These are phyloP conservation scores for Lepiota venenata DNA, from an alignment of 768 basidiomycete genomes.

Conservation along the genomic window DNA sequence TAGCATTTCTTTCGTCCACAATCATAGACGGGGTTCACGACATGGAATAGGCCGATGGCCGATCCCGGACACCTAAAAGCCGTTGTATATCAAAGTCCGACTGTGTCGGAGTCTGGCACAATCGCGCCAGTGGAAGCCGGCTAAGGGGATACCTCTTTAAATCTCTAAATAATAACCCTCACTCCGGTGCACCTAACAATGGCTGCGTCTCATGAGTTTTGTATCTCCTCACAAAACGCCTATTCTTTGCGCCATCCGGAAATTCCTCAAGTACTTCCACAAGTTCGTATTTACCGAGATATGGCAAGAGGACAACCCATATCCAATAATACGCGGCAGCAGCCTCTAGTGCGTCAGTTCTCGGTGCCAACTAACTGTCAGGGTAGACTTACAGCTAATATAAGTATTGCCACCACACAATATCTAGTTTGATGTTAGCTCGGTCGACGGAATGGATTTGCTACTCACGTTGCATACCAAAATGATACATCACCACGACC, in stretches of 20 bases:
- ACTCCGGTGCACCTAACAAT: too few species aligned
- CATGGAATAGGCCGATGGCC: too few species aligned
- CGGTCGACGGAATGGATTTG: neutral
- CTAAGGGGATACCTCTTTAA: too few species aligned
- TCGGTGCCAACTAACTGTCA: neutral
- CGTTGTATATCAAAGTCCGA: too few species aligned
- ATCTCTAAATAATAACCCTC: too few species aligned
- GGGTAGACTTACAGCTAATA: slow-evolving; percentile 21
- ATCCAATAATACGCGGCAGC: slow-evolving; percentile 34
- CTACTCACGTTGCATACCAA: slow-evolving; percentile 34
- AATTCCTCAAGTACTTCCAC: slow-evolving; percentile 43
- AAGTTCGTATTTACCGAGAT: slow-evolving; percentile 40
- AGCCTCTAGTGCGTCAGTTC: slow-evolving; percentile 16
- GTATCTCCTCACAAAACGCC: slow-evolving; percentile 30
- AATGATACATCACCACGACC: slow-evolving; percentile 35
- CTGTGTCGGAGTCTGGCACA: too few species aligned
- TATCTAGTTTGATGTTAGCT: slow-evolving; percentile 16
- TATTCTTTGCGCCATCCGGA: slow-evolving; percentile 30
- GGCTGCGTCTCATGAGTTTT: slow-evolving; percentile 9
- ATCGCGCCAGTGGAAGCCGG: too few species aligned
- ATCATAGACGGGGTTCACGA: too few species aligned
- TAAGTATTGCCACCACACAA: slow-evolving; percentile 26
- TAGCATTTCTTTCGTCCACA: too few species aligned
- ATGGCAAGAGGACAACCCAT: slow-evolving; percentile 43
- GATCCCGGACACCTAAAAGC: too few species aligned